Conservation (phyloP, 805 yeast species). For the Sungouiella blattae region DNA sequence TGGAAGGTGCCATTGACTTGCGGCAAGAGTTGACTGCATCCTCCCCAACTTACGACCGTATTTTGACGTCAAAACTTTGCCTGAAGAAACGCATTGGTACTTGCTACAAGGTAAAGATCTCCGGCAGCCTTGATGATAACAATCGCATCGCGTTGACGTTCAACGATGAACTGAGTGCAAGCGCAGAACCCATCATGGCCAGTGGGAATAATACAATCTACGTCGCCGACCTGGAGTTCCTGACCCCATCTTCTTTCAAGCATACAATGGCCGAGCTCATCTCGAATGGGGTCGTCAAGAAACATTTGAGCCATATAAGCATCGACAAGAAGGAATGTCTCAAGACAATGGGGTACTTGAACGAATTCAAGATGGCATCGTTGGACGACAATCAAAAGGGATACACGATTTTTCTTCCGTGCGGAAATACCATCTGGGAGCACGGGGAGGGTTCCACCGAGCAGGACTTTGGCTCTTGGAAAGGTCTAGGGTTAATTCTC, state of each 20-base stretch:
- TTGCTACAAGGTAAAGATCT: constrained; percentile 45
- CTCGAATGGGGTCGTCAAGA: constrained; percentile 28
- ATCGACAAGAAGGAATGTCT: constrained; percentile 51
- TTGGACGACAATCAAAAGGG: constrained; percentile 55
- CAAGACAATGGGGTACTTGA: constrained; percentile 56
- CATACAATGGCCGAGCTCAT: constrained; percentile 53
- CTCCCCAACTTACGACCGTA: constrained; percentile 18
- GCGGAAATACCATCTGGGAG: constrained; percentile 39
- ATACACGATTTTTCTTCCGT: constrained; percentile 76
- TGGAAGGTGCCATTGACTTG: constrained; percentile 40
- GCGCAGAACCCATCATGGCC: constrained; percentile 42
- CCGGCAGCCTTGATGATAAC: constrained; percentile 17
- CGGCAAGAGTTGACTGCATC: constrained; percentile 4
- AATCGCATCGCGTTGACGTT: constrained; percentile 28
- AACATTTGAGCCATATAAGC: constrained; percentile 23
- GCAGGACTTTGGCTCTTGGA: constrained; percentile 51
- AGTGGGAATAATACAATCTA: constrained; percentile 65
- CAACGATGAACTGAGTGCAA: constrained; percentile 55
- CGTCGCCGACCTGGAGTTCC: constrained; percentile 55
- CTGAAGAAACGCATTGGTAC: constrained; percentile 55
- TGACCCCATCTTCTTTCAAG: constrained; percentile 61
- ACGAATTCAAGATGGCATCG: constrained; percentile 48
- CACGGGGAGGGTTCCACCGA: constrained; percentile 3
- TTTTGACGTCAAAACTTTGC: constrained; percentile 55
- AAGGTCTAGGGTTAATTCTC: constrained; percentile 52